Base-by-base conservation (phyloP, 768 basidiomycete species). In the Saitozyma podzolica region DNA sequence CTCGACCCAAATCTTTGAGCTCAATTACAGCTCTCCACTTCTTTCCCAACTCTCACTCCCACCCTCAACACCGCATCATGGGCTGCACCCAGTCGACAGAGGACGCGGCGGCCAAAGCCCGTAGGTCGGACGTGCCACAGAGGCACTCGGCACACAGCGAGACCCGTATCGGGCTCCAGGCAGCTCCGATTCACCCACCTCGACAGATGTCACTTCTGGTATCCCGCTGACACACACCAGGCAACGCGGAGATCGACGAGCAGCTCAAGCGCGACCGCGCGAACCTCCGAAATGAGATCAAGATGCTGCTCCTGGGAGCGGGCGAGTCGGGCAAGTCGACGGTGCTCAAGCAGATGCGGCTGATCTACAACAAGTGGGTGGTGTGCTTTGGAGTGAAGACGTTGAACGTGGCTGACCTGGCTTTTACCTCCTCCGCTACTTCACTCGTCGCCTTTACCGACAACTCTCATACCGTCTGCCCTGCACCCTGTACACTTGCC, bases 231-330 rank as follows among this genome's bases (percentile, higher is more conserved):
- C 29, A 29, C 29, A 29, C 29, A 29, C 29, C 56, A 79, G 77
- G 77, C n/a, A 79, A 72, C 68, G 71, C 70, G 39, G 78, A 77
- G 63, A 79, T 79, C 58, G 78, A 79, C 48, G 72, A 72, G 14
- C 78, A 79, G 56, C 64, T 79, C 41, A 74, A 74, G 57, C 64
- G 74, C 16, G 78, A 79, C 63, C 62, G 73, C 11, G 67, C 67
- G 9, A 74, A 70, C 51, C 62, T 77, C 8, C 64, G 73, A 37
- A 79, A 79, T 66, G 78, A 79, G 64, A 78, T 79, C 76, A 94
- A 97, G 83, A 95, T 97, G 93, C 78, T 97, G 65, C 79, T 98
- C 62, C 84, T 98, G 37, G 95, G 95, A 61, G 93, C 95, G 62
- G 93, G 95, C 81, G 93, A 96, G 84, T 93, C 91, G 58, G 94